Conservation (phyloP, 2,329 filamentous ascomycete genomes). For the Cladosporium sp. region DNA sequence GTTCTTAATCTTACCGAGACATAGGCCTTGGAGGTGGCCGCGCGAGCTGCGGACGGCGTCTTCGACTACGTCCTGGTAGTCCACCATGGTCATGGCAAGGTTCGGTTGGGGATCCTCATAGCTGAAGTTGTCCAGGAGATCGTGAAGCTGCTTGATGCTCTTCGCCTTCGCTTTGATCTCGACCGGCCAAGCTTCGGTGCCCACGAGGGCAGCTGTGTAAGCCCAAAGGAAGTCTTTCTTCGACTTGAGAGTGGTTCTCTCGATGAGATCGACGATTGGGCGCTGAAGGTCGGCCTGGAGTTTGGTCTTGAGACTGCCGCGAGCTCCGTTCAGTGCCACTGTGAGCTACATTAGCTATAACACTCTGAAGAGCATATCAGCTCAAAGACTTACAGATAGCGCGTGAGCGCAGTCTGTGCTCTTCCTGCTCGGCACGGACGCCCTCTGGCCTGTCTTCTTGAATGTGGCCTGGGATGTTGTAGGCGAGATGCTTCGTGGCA, state of each 20-base stretch:
- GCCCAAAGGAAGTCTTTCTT: conserved; percentile 12
- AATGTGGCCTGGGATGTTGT: conserved; percentile 27
- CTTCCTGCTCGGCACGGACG: not conserved
- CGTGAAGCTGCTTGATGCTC: conserved; percentile 12
- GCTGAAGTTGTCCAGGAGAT: conserved; percentile 7
- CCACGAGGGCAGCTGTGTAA: conserved; percentile 14
- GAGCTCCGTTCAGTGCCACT: not conserved
- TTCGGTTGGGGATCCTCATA: conserved; percentile 1
- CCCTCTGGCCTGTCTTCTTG: conserved; percentile 22
- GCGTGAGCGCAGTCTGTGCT: conserved; percentile 1
- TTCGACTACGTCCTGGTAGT: not conserved
- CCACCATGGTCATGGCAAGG: not conserved
- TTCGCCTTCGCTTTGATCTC: conserved; percentile 12
- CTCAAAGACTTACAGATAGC: conserved; percentile 3
- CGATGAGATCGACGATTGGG: conserved; percentile 14
- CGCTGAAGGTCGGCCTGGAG: conserved; percentile 16
- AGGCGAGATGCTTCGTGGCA: conserved; percentile 29
- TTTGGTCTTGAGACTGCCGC: conserved; percentile 18
- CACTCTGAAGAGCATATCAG: not conserved
- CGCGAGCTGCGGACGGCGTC: not conserved
- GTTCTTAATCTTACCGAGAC: conserved; percentile 17
- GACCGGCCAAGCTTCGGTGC: conserved; percentile 18
- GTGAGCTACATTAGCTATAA: not conserved
- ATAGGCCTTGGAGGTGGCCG: conserved; percentile 30
- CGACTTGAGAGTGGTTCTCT: not conserved